Percentiles rank a stretch among this genome's conserved stretches.
Conservation (phyloP, 2,329 filamentous ascomycete species). For the Xylaria sp. region DNA sequence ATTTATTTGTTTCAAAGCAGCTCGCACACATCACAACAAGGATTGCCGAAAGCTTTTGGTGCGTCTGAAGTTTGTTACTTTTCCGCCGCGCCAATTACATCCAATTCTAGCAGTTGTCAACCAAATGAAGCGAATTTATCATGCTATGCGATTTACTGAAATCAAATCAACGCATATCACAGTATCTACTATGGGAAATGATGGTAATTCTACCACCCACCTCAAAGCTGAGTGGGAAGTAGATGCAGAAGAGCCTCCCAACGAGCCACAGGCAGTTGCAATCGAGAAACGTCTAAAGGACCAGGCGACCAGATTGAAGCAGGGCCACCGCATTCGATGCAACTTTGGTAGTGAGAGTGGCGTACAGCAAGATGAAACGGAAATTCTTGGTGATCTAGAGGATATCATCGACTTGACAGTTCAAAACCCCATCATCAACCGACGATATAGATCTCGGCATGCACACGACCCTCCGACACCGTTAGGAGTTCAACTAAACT, state of each 20-base stretch:
- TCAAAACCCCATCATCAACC: background rate
- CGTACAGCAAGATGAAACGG: conserved; percentile 10
- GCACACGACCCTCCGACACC: conserved; percentile 25
- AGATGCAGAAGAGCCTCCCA: conserved; percentile 7
- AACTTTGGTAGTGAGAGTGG: conserved; percentile 3
- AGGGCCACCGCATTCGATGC: background rate
- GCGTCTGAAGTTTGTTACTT: too few relatives aligned
- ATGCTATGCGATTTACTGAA: background rate
- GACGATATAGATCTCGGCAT: background rate
- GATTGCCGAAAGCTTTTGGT: too few relatives aligned
- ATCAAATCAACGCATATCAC: background rate
- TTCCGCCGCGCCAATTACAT: too few relatives aligned
- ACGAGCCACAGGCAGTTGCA: background rate
- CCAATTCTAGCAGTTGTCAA: too few relatives aligned
- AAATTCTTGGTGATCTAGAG: conserved; percentile 24
- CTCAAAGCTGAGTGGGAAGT: background rate
- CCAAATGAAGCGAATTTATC: background rate
- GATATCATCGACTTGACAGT: conserved; percentile 38
- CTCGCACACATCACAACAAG: too few relatives aligned
- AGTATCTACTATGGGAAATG: background rate
- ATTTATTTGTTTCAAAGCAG: too few relatives aligned
- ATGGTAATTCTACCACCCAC: background rate
- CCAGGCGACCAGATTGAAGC: background rate
- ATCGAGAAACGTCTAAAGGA: conserved; percentile 14
- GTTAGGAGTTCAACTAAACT: background rate